Conservation (phyloP, 225 moss, liverwort and hornwort genomes). For the Thuidium tamariscinum region DNA sequence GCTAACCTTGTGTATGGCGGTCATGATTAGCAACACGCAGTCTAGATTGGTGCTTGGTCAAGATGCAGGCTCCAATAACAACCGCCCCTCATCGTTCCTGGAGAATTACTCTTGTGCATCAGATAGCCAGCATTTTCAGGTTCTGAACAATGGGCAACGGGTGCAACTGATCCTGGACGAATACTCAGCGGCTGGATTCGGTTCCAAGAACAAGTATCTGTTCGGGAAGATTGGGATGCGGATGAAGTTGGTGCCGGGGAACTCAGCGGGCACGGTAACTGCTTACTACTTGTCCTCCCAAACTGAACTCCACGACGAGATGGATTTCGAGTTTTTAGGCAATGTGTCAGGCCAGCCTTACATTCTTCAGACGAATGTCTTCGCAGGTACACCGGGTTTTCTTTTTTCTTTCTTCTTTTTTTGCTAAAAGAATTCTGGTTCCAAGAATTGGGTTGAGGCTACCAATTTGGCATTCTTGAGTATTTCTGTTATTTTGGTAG, state of each 20-base stretch:
- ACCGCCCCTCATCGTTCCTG: neutral
- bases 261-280: constrained; percentile 63
- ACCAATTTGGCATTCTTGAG: neutral
- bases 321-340: constrained; percentile 54
- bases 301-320: constrained; percentile 27
- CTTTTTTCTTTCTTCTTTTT: too few relatives aligned
- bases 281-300: constrained; percentile 48
- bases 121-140: constrained; percentile 23
- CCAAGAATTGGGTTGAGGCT: neutral
- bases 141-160: constrained; percentile 24
- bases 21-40: neutral
- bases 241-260: constrained; percentile 43
- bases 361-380: constrained; percentile 40
- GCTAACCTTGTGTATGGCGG: neutral
- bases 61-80: neutral
- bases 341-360: constrained; percentile 50
- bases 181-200: constrained; percentile 39
- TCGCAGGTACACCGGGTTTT: neutral
- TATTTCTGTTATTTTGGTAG: neutral
- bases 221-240: constrained; percentile 49
- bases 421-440: neutral
- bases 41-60: constrained; percentile 2
- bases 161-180: constrained; percentile 37
- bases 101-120: constrained; percentile 30
- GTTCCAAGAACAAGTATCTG: constrained; percentile 44